Evolutionary conservation across 768 basidiomycete genomes (phyloP).

Genomic region (Sporobolomyces pararoseus): DNA sequence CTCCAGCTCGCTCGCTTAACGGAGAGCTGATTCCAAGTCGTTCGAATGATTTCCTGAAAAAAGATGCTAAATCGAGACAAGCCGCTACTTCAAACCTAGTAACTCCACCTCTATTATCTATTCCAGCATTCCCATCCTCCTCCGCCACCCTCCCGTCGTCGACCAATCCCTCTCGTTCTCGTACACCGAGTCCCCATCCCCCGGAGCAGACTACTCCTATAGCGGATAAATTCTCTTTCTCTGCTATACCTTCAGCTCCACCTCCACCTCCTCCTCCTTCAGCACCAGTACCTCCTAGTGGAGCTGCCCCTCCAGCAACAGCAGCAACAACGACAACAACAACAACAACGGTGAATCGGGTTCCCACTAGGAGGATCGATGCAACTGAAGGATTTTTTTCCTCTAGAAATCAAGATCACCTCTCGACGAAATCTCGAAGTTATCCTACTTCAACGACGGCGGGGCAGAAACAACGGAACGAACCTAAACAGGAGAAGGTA

Average conservation of each 20-base stretch:
- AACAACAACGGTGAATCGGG: neutral
- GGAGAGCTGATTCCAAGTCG: too few species aligned
- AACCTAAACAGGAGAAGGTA: neutral
- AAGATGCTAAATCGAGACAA: conserved; percentile 12
- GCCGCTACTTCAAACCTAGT: neutral
- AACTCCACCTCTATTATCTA: neutral
- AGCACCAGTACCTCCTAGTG: neutral
- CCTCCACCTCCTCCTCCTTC: neutral
- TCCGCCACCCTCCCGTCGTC: neutral
- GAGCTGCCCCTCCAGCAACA: too few species aligned
- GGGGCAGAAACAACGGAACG: too few species aligned
- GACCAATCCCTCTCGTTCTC: neutral
- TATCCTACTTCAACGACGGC: too few species aligned
- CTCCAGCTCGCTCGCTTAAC: neutral
- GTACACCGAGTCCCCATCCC: neutral
- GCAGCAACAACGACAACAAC: too few species aligned
- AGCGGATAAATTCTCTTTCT: conserved; percentile 1
- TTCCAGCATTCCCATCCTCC: neutral
- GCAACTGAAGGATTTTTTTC: neutral
- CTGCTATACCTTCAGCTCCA: neutral
- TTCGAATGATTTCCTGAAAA: too few species aligned
- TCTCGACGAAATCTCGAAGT: neutral
- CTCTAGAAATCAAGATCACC: neutral
- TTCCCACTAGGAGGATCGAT: neutral
- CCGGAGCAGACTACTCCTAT: neutral